Evolutionary conservation across 306 rosid genomes (phyloP), one percentile per base, ranked within the genome.

Genomic region (Malus sieversii): DNA sequence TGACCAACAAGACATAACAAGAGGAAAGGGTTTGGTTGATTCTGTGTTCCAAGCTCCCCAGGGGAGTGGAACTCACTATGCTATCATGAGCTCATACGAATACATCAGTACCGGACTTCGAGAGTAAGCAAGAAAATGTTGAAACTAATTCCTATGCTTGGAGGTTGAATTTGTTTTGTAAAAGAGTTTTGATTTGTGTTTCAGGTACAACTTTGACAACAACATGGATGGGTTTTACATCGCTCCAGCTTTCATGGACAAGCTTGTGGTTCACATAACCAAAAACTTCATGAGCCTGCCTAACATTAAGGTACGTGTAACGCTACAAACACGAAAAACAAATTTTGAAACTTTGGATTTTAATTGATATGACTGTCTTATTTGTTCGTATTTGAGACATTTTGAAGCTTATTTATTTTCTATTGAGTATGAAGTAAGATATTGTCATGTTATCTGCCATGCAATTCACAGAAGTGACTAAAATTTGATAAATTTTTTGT

Each of bases 241-340:
- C 7, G 88, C 88, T 68, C 88, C 88, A 16, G 88, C 88, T 71
- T 84, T 84, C 85, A 84, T 84, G 88, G 88, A 84, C 83, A 84
- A 84, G 83, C 83, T 84, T 62, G 88, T 84, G 69, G 88, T 84
- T 67, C 88, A 84, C 66, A 75, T 84, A 78, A 78, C 85, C 73
- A 84, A 84, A 68, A 84, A 84, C 77, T 84, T 78, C 81, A 74
- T 84, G 88, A 27, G 46, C 60, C 76, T 84, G 68, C 88, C 88
- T 44, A 84, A 81, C 83, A 84, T 84, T 68, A 84, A 84, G 85
- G 88, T 79, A 58, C 15, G 79, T 19, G 13, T 33, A 6, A 25
- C 6, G 25, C 18, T 40, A 14, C 76, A 22, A n/a, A 73, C 68
- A 72, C 1, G 20, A 15, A 30, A 35, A 13, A 2, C 4, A 59